These are phyloP conservation scores for Eucalyptus melliodora DNA, from an alignment of 345 rosid genomes.

Conservation along the genomic window DNA sequence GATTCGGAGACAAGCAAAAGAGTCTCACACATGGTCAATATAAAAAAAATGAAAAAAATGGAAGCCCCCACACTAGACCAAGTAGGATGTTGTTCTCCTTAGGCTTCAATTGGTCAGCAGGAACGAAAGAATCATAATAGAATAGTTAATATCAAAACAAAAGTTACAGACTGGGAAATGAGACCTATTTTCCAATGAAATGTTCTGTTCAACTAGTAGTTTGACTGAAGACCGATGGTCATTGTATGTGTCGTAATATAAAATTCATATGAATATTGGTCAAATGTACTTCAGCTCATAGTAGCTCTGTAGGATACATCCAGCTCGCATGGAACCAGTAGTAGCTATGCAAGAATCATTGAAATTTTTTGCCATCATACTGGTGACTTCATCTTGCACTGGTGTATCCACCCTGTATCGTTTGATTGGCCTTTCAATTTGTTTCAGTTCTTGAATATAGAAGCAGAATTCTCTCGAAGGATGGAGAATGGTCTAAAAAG, in stretches of 20 bases:
- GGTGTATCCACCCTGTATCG: background rate
- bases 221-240: too few relatives aligned
- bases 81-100: background rate
- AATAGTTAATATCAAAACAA: background rate
- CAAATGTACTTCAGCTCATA: background rate
- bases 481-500: too few relatives aligned
- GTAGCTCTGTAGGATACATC: accelerated
- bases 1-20: background rate
- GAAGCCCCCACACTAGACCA: background rate
- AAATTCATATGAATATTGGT: background rate
- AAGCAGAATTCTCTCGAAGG: background rate
- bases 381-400: background rate
- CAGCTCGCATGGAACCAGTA: accelerated
- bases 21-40: background rate
- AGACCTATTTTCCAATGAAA: too few relatives aligned
- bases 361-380: background rate
- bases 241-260: too few relatives aligned
- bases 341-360: background rate
- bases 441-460: background rate
- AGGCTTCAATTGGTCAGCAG: background rate
- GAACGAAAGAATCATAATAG: background rate
- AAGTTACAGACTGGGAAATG: too few relatives aligned
- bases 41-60: background rate
- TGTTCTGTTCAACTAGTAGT: background rate
- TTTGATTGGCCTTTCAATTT: background rate